These are phyloP conservation scores for Neostapfia colusana DNA, from an alignment of 176 grass and related monocot genomes.

Conservation along the genomic window DNA sequence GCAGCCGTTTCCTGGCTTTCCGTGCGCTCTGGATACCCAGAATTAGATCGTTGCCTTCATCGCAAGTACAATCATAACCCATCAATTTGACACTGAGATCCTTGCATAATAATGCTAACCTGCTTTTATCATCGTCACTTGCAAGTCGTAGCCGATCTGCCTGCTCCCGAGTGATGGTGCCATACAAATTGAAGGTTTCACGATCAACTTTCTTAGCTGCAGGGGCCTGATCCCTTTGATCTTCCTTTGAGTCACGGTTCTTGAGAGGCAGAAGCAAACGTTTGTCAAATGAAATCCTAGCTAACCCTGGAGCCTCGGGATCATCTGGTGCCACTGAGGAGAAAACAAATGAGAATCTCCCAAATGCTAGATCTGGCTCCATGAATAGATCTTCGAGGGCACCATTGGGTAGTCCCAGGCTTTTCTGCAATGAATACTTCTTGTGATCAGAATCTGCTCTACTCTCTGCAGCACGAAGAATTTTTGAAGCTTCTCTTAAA, in stretches of 20 bases:
- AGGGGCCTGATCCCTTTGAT: conserved; percentile 26
- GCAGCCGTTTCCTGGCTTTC: conserved; percentile 51
- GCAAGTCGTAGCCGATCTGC: conserved; percentile 48
- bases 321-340: conserved; percentile 48
- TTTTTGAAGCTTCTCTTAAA: conserved; percentile 77
- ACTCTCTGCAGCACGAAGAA: conserved; percentile 47
- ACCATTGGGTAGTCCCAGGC: conserved; percentile 29
- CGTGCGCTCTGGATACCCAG: conserved; percentile 51
- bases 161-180: conserved; percentile 50
- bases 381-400: conserved; percentile 61
- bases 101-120: conserved; percentile 62
- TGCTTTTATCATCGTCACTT: conserved; percentile 48
- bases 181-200: conserved; percentile 58
- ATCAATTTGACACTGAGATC: conserved; percentile 67
- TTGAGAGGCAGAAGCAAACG: neutral
- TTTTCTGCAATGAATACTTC: conserved; percentile 54
- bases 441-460: conserved; percentile 42
- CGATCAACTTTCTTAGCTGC: conserved; percentile 30
- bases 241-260: neutral
- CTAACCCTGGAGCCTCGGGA: conserved; percentile 52
- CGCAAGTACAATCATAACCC: conserved; percentile 61
- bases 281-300: conserved; percentile 54
- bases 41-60: conserved; percentile 54
- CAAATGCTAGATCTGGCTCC: conserved; percentile 76
- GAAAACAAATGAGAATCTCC: conserved; percentile 69